A percentile compares a stretch with the other conserved stretches of the same genome.
Evolutionary conservation across 176 grass and related monocot species (phyloP).

Genomic region (Ananas comosus): DNA sequence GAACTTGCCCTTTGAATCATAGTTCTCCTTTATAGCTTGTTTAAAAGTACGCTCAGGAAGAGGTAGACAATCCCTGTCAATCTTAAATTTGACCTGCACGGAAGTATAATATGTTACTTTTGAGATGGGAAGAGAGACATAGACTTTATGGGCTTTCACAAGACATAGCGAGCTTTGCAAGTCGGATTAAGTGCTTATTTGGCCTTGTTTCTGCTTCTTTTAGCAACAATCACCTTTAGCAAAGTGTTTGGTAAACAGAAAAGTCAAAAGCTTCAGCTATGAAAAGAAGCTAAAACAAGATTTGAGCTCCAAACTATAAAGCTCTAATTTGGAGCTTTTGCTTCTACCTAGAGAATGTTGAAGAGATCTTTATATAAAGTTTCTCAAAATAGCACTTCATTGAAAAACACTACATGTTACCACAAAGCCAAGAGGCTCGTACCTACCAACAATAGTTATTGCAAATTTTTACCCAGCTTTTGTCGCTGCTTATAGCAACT

Average conservation of each 20-base stretch:
- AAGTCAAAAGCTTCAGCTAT: not conserved
- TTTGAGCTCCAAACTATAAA: not conserved
- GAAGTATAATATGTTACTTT: slow-evolving; percentile 3
- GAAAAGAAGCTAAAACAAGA: slow-evolving; percentile 1
- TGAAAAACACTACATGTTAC: too few species aligned
- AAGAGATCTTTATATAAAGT: too few species aligned
- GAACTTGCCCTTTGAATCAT: slow-evolving; percentile 48
- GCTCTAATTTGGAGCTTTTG: too few species aligned
- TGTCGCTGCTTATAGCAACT: too few species aligned
- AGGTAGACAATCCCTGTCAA: slow-evolving; percentile 66
- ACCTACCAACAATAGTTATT: too few species aligned
- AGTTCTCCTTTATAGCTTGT: slow-evolving; percentile 65
- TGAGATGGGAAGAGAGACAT: not conserved
- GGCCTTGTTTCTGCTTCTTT: too few species aligned
- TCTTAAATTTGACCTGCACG: slow-evolving; percentile 67
- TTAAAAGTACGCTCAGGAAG: slow-evolving; percentile 43
- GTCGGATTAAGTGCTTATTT: too few species aligned
- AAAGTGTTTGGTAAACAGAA: not conserved
- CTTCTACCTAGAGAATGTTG: too few species aligned
- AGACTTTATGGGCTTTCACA: not conserved
- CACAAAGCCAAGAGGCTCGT: too few species aligned
- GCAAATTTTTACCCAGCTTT: too few species aligned
- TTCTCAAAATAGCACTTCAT: too few species aligned
- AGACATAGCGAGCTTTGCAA: too few species aligned
- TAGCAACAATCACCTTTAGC: not conserved